Evolutionary conservation across 1,284 basidiomycete species (phyloP).

Genomic region (Lignosus rhinocerotis): DNA sequence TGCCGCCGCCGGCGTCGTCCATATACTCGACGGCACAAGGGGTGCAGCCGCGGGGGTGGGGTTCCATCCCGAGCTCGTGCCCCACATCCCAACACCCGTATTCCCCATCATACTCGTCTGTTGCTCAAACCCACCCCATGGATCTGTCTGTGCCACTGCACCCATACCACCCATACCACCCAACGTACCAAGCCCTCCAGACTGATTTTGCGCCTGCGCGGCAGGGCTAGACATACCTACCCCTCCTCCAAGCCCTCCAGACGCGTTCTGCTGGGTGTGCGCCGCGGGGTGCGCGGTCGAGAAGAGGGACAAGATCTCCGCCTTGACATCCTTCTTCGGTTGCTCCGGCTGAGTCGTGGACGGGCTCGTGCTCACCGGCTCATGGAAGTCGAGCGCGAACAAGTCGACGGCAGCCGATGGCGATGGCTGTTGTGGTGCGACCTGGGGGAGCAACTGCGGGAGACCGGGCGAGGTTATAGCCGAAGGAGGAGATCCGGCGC

Average conservation of each 20-base stretch:
- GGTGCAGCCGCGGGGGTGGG: conserved; percentile 29
- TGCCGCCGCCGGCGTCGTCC: conserved; percentile 37
- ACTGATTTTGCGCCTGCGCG: conserved; percentile 24
- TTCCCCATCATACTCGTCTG: conserved; percentile 58
- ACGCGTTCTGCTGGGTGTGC: conserved; percentile 28
- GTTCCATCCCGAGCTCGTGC: conserved; percentile 63
- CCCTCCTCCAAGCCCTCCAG: not conserved
- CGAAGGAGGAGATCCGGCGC: conserved; percentile 26
- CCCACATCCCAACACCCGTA: conserved; percentile 62
- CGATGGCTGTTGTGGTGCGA: conserved; percentile 22
- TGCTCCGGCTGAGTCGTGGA: conserved; percentile 32
- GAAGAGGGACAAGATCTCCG: conserved; percentile 87
- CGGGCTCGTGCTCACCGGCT: conserved; percentile 42
- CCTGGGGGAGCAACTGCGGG: conserved; percentile 28
- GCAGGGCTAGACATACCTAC: conserved; percentile 12
- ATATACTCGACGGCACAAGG: conserved; percentile 39
- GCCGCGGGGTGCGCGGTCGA: conserved; percentile 46
- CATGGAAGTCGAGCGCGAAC: conserved; percentile 85
- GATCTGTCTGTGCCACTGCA: conserved; percentile 13
- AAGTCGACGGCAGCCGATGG: conserved; percentile 56
- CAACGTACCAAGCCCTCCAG: conserved; percentile 29
- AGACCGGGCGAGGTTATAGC: conserved; percentile 14
- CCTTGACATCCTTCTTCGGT: conserved; percentile 73
- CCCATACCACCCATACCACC: conserved; percentile 16
- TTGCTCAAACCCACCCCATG: conserved; percentile 15